A percentile compares a stretch with the other conserved stretches of the same genome.
phyloP scores from a whole-genome alignment of 1,284 basidiomycete genomes.

The Sporisorium reilianum region DNA sequence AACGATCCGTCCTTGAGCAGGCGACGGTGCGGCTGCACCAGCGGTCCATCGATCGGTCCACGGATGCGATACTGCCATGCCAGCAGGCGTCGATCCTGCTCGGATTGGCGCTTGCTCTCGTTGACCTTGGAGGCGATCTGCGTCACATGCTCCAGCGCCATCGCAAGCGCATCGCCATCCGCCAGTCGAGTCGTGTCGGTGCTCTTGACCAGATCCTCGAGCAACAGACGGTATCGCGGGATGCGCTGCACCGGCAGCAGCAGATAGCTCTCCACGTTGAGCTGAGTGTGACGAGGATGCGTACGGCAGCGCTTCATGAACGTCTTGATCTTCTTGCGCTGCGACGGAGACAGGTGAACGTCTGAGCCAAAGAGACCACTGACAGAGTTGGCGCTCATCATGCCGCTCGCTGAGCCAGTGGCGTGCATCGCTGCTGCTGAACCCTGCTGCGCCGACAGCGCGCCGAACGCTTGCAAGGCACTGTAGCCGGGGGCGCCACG shows the following conservation, averaged over 20 bases:
- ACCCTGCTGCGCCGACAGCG: conserved; percentile 32
- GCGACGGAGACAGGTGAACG: conserved; percentile 32
- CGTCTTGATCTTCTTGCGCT: conserved; percentile 57
- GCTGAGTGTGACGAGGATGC: conserved; percentile 87
- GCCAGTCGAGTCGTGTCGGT: conserved; percentile 50
- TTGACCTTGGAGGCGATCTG: conserved; percentile 66
- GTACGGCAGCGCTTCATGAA: conserved; percentile 68
- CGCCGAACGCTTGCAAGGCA: conserved; percentile 21
- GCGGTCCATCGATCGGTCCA: conserved; percentile 89
- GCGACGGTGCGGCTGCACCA: conserved; percentile 97
- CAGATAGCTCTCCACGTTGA: conserved; percentile 94
- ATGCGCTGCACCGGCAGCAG: conserved; percentile 95
- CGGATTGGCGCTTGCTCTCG: conserved; percentile 70
- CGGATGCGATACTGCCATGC: conserved; percentile 87
- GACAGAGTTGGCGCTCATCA: conserved; percentile 11
- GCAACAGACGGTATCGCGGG: conserved; percentile 89
- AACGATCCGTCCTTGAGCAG: conserved; percentile 75
- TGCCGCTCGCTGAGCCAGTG: conserved; percentile 3
- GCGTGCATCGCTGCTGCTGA: conserved; percentile 21
- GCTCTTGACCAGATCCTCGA: conserved; percentile 65
- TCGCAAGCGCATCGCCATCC: conserved; percentile 39
- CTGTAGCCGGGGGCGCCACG: conserved; percentile 28
- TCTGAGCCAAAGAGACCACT: conserved; percentile 19
- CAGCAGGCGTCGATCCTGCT: conserved; percentile 58
- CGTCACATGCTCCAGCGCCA: conserved; percentile 61